These are phyloP conservation scores for Antitrichia curtipendula DNA, from an alignment of 225 moss, liverwort and hornwort genomes.

Conservation along the genomic window DNA sequence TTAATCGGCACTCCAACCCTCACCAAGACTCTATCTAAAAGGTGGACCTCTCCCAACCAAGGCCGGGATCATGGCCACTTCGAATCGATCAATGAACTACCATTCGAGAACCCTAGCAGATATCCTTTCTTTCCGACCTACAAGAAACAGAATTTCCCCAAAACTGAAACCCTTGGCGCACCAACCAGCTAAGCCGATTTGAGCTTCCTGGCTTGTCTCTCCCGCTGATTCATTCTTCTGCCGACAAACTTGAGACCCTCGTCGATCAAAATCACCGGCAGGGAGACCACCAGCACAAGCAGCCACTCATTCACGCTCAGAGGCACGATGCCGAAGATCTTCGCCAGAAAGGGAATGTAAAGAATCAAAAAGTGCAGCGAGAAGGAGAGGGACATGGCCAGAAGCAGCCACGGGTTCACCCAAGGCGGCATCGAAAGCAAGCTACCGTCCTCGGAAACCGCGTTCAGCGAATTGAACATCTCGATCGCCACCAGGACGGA, in stretches of 20 bases:
- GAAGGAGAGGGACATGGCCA: slow-evolving; percentile 77
- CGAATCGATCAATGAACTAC: slow-evolving; percentile 5
- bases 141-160: not conserved
- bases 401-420: slow-evolving; percentile 77
- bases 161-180: not conserved
- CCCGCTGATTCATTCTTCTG: slow-evolving; percentile 55
- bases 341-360: slow-evolving; percentile 70
- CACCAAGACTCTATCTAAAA: not conserved
- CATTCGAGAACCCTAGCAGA: not conserved
- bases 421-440: slow-evolving; percentile 87
- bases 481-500: slow-evolving; percentile 89
- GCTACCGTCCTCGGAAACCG: slow-evolving; percentile 86
- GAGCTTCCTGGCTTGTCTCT: slow-evolving; percentile 48
- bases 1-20: not conserved
- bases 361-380: slow-evolving; percentile 76
- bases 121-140: not conserved
- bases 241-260: slow-evolving; percentile 84
- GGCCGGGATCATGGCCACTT: not conserved
- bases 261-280: slow-evolving; percentile 84
- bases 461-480: slow-evolving; percentile 95
- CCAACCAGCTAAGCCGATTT: slow-evolving; percentile 25
- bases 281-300: slow-evolving; percentile 65
- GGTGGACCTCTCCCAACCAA: not conserved
- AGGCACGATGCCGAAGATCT: slow-evolving; percentile 81
- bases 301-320: slow-evolving; percentile 88